Evolutionary conservation across 768 basidiomycete genomes (phyloP).

Genomic region (Rhodotorula kratochvilovae): DNA sequence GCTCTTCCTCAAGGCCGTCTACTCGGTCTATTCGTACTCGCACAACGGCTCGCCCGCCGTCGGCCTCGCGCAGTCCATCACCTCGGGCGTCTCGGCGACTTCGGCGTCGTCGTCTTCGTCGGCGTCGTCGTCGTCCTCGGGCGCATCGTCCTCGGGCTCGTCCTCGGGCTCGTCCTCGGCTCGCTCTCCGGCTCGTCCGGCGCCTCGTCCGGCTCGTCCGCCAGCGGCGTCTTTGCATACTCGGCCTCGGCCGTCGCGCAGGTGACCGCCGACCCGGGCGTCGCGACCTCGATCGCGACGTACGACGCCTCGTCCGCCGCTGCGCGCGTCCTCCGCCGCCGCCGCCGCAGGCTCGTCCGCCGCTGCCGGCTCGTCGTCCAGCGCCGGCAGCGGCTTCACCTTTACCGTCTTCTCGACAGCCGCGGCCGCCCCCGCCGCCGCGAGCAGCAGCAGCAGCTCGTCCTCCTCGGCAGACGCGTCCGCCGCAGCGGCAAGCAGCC

Average conservation of each 20-base stretch:
- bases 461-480: background rate
- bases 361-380: background rate
- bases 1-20: constrained; percentile 34
- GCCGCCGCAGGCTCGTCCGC: background rate
- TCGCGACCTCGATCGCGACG: constrained; percentile 8
- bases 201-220: background rate
- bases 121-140: background rate
- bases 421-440: background rate
- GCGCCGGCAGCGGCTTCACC: constrained; percentile 6
- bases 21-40: constrained; percentile 38
- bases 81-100: constrained; percentile 13
- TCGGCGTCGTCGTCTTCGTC: constrained; percentile 1
- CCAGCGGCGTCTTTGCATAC: constrained; percentile 5
- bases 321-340: background rate
- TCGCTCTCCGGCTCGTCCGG: constrained; percentile 9
- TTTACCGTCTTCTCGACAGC: constrained; percentile 23
- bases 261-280: constrained; percentile 15
- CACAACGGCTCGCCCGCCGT: constrained; percentile 36
- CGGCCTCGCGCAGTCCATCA: constrained; percentile 33
- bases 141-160: background rate
- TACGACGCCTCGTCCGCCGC: constrained; percentile 11
- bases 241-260: constrained; percentile 20
- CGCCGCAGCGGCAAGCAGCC: no score
- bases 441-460: background rate
- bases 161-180: background rate